Evolutionary conservation across 1,139 yeast species (phyloP).

Genomic region (Yamadazyma pseudoaaseri): DNA sequence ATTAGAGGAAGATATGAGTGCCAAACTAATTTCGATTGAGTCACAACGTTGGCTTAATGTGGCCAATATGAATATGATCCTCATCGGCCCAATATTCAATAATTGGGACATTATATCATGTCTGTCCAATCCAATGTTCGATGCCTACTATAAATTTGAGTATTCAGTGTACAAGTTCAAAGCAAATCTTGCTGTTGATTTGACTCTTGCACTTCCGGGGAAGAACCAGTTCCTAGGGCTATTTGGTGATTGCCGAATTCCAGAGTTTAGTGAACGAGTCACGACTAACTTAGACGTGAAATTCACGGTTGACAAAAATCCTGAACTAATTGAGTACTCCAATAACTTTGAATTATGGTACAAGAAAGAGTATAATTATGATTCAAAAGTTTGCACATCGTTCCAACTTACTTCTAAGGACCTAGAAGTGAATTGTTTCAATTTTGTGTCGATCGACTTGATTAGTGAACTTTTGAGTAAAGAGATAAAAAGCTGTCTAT

Average conservation of each 20-base stretch:
- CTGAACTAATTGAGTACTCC: constrained; percentile 9
- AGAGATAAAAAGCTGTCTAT: constrained; percentile 37
- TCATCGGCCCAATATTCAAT: constrained; percentile 6
- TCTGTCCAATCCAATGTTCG: constrained; percentile 7
- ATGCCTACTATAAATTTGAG: constrained; percentile 19
- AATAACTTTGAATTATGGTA: constrained; percentile 50
- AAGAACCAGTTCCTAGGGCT: background rate
- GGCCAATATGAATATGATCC: constrained; percentile 11
- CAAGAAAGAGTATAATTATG: constrained; percentile 26
- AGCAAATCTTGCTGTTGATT: background rate
- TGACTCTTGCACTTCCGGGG: background rate
- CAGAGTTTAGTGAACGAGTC: background rate
- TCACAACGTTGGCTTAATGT: constrained; percentile 10
- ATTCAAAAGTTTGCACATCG: constrained; percentile 34
- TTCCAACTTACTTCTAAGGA: constrained; percentile 32
- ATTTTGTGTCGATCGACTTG: constrained; percentile 38
- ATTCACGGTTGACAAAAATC: constrained; percentile 2
- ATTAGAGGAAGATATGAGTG: constrained; percentile 2
- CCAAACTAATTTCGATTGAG: constrained; percentile 6
- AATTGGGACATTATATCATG: background rate
- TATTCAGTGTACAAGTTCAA: constrained; percentile 12
- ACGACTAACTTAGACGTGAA: constrained; percentile 5
- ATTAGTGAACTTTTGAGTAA: constrained; percentile 45
- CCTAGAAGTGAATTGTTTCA: constrained; percentile 4
- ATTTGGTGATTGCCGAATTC: background rate